Evolutionary conservation across 2,329 filamentous ascomycete species (phyloP), one percentile per base, ranked within the genome.

Genomic region (Cordyceps farinosa): DNA sequence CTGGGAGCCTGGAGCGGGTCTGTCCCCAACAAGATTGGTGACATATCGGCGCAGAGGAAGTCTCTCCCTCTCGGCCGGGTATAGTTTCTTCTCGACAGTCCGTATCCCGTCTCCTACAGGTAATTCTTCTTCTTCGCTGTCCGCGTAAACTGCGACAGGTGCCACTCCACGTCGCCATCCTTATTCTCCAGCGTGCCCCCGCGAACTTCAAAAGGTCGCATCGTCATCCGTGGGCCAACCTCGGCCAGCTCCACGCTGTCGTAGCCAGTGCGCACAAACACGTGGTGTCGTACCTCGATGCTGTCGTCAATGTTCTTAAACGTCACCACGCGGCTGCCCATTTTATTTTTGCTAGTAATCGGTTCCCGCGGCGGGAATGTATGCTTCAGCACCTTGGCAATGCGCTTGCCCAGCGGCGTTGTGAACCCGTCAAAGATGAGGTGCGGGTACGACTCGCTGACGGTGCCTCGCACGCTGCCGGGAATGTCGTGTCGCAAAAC

Each of bases 51-150:
- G 29, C 15, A 9, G 45, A 27, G 34, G 22, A 11, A n/a, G 27
- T 42, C 3, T 27, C 30, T 11, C 2, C 9, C 45, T 38, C 40
- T 29, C 22, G 11, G 7, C 30, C 44, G 22, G 3, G 36, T 30
- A 34, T 32, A 4, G 15, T 30, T 27, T 22, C 22, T 22, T 22
- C 22, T 59, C 32, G 8, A 51, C 34, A 32, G 38, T 36, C 48
- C 15, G 13, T 22, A 1, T 55, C 34, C n/a, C 32, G n/a, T 11
- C 22, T 22, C 63, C 87, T 78, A 97, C 61, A 97, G 82, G 73
- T 96, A 97, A 72, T 96, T 92, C 87, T 97, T 97, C 86, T 98
- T 98, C 78, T 88, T 87, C 70, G 90, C 89, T 15, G 94, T 98
- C 69, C 95, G 84, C 9, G 94, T 99, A 76, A 97, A 99, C 73